Percentiles rank a stretch among this genome's conserved stretches.
Evolutionary conservation across 768 basidiomycete species (phyloP).

Genomic region (Russula brevipes): DNA sequence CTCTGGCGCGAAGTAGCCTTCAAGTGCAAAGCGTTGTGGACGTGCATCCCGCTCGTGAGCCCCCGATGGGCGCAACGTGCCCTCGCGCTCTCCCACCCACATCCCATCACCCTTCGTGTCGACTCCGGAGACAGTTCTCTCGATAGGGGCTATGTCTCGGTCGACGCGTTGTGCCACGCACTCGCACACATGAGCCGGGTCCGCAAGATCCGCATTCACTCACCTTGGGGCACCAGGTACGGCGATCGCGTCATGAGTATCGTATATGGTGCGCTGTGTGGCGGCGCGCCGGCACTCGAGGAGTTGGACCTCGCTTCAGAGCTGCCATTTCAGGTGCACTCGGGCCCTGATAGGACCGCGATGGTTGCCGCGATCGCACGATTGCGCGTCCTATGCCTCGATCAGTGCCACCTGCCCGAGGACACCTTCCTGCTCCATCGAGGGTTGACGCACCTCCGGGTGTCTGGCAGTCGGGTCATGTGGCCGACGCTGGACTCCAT

Average conservation of each 20-base stretch:
- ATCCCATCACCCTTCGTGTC: slow-evolving; percentile 13
- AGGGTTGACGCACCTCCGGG: slow-evolving; percentile 8
- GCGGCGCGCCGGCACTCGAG: slow-evolving; percentile 14
- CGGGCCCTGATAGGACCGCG: not conserved
- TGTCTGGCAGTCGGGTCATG: slow-evolving; percentile 1
- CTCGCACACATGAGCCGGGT: slow-evolving; percentile 5
- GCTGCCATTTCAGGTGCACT: not conserved
- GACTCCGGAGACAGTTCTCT: slow-evolving; percentile 14
- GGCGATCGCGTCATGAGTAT: slow-evolving; percentile 13
- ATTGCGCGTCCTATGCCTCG: slow-evolving; percentile 8
- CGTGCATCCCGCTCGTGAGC: slow-evolving; percentile 16
- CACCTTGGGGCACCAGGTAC: slow-evolving; percentile 20
- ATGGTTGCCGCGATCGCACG: not conserved
- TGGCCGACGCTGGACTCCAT: slow-evolving; percentile 10
- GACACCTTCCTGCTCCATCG: slow-evolving; percentile 4
- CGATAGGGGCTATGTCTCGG: slow-evolving; percentile 18
- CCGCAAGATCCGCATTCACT: slow-evolving; percentile 6
- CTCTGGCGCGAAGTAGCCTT: slow-evolving; percentile 20
- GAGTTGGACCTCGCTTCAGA: slow-evolving; percentile 18
- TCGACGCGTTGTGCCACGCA: slow-evolving; percentile 7
- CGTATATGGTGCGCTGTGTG: slow-evolving; percentile 2
- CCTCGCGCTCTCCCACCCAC: slow-evolving; percentile 16
- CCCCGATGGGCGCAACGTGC: slow-evolving; percentile 9
- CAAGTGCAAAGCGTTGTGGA: slow-evolving; percentile 18
- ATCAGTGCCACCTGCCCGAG: slow-evolving; percentile 1